Percentiles rank a stretch among this genome's conserved stretches.
These are phyloP conservation scores for Colletotrichum gigasporum DNA, from an alignment of 2,329 filamentous ascomycete genomes.

Conservation along the genomic window DNA sequence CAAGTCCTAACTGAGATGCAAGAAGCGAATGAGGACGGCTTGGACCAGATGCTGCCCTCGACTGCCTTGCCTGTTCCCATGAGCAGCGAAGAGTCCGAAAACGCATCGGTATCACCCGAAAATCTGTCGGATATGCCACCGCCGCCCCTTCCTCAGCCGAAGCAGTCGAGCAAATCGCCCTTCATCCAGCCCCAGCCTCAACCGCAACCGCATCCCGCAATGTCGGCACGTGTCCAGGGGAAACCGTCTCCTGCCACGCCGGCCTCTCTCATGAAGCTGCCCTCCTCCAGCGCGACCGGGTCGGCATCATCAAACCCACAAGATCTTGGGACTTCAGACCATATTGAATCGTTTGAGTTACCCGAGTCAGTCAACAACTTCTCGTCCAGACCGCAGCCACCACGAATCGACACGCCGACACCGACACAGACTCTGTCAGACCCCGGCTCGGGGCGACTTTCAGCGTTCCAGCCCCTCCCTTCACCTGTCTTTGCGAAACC, in stretches of 20 bases:
- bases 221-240: constrained; percentile 42
- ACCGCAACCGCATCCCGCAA: constrained; percentile 33
- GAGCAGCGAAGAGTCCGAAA: constrained; percentile 68
- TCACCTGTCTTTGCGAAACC: constrained; percentile 58
- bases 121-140: constrained; percentile 73
- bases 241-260: constrained; percentile 79
- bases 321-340: constrained; percentile 54
- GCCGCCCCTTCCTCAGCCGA: constrained; percentile 72
- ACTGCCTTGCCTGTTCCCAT: constrained; percentile 27
- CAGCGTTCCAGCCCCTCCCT: constrained; percentile 58
- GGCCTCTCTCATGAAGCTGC: constrained; percentile 85
- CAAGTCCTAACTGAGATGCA: constrained; percentile 65
- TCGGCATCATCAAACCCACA: constrained; percentile 46
- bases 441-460: constrained; percentile 56
- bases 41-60: constrained; percentile 33
- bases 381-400: constrained; percentile 52
- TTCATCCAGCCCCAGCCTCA: constrained; percentile 67
- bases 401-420: constrained; percentile 61
- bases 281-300: constrained; percentile 59
- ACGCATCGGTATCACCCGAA: constrained; percentile 72
- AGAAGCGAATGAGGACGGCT: constrained; percentile 50
- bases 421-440: constrained; percentile 53
- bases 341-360: constrained; percentile 70
- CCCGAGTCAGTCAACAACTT: constrained; percentile 76
- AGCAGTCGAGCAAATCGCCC: constrained; percentile 73